A percentile compares a stretch with the other conserved stretches of the same genome.
phyloP scores from a whole-genome alignment of 305 asterid genomes.

The Fraxinus latifolia region DNA sequence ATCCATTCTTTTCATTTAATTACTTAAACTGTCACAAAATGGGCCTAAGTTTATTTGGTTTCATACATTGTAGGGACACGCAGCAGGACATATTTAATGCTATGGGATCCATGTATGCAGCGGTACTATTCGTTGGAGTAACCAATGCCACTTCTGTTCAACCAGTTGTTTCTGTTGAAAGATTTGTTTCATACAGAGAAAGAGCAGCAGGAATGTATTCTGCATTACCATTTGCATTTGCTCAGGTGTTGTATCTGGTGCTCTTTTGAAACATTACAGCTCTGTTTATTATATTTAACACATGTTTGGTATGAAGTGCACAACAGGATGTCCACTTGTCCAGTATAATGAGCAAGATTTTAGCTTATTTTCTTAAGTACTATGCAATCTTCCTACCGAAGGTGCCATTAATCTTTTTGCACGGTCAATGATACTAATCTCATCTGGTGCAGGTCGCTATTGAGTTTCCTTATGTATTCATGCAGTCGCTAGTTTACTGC shows the following conservation, averaged over 20 bases:
- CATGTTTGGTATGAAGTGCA: not conserved
- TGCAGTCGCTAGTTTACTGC: constrained; percentile 68
- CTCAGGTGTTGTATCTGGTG: constrained; percentile 57
- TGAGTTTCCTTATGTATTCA: constrained; percentile 80
- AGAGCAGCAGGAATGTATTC: constrained; percentile 98
- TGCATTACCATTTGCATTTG: constrained; percentile 84
- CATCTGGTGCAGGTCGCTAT: constrained; percentile 63
- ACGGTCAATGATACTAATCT: constrained; percentile 4
- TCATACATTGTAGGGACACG: constrained; percentile 51
- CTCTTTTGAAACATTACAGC: constrained; percentile 10
- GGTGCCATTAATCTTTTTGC: constrained; percentile 1
- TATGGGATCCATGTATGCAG: constrained; percentile 90
- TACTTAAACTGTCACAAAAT: not conserved
- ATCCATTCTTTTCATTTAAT: not conserved
- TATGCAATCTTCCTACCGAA: not conserved
- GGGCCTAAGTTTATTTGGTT: constrained; percentile 20
- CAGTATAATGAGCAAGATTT: not conserved
- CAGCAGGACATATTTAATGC: constrained; percentile 93
- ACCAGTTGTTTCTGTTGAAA: constrained; percentile 92
- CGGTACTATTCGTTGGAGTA: constrained; percentile 80
- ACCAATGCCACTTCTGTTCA: constrained; percentile 87
- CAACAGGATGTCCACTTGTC: not conserved
- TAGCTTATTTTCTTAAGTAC: constrained; percentile 2
- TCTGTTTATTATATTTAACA: not conserved
- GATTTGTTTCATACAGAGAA: constrained; percentile 90